Base-by-base conservation (phyloP, 371 early-diverging fungal genomes). In the Nosema muscidifuracis region DNA sequence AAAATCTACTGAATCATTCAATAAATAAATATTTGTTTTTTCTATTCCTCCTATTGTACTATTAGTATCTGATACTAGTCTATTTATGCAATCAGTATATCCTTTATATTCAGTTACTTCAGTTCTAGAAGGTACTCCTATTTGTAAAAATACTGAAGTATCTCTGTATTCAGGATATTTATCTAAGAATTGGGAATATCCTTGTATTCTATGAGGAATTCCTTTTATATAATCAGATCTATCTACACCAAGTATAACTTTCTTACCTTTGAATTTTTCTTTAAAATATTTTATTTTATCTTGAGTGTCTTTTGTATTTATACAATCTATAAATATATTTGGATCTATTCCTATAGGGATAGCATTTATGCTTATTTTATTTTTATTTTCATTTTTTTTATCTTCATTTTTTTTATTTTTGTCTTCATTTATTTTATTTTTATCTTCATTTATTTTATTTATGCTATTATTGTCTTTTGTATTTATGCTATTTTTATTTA, bases 281-380 rank as follows among this genome's bases (percentile, higher is more conserved):
- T 90, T 87, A 16, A 94, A 82, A 60, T 87, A 83, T 22, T 85
- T 85, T 65, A 95, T 90, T 51, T 90, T 87, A 28, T 85, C 69
- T 67, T 85, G 80, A 71, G 95, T 88, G n/a, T 84, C 77, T 10
- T 82, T 77, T 0, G 87, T 84, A 64, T 88, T 83, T 36, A 93
- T 83, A 22, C 88, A 89, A 71, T 85, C 63, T 4, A 86, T 83
- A 76, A 97, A 96, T 80, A 92, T 89, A 9, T 86, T 87, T 1
- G 98, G 94, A 75, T 98, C 97, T 65, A 97, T 99, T 31, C 99
- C 99, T 65, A 99, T 98, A 16, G 98, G 97, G 85, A 96, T 93
- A 4, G 94, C 80, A 43, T 77, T 72, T 20, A 81, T 15, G n/a
- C n/a, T n/a, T n/a, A n/a, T n/a, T n/a, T n/a, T n/a, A n/a, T n/a